phyloP scores from a whole-genome alignment of 2,329 filamentous ascomycete genomes.

The Fusarium drepaniforme region DNA sequence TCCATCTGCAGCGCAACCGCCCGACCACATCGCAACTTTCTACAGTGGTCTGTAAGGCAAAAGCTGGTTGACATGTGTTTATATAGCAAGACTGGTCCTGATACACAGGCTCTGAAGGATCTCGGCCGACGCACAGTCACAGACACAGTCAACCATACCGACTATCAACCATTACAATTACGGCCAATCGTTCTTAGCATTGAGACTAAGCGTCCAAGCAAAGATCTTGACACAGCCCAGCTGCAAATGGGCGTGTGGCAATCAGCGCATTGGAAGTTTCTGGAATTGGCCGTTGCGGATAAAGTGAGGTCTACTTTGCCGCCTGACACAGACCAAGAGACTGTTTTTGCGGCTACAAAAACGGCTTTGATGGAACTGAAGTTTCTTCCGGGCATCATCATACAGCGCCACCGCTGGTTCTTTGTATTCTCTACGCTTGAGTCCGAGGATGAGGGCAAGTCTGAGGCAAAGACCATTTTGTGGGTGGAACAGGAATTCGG shows the following conservation, averaged over 20 bases:
- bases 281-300: neutral
- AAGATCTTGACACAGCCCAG: neutral
- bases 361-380: neutral
- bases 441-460: neutral
- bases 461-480: slow-evolving; percentile 10
- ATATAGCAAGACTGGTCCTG: neutral
- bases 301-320: neutral
- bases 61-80: neutral
- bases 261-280: neutral
- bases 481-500: slow-evolving; percentile 20
- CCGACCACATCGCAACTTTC: neutral
- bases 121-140: neutral
- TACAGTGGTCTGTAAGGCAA: neutral
- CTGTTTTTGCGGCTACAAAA: neutral
- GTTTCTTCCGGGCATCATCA: neutral
- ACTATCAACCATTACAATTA: neutral
- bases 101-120: neutral
- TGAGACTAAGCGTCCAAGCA: neutral
- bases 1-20: neutral
- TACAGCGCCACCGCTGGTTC: neutral
- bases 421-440: slow-evolving; percentile 16
- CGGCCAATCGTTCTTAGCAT: neutral
- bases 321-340: neutral
- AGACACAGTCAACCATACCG: neutral
- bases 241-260: neutral